Conservation (phyloP, 169 alveolate genomes). For the Cryptosporidium andersoni region DNA sequence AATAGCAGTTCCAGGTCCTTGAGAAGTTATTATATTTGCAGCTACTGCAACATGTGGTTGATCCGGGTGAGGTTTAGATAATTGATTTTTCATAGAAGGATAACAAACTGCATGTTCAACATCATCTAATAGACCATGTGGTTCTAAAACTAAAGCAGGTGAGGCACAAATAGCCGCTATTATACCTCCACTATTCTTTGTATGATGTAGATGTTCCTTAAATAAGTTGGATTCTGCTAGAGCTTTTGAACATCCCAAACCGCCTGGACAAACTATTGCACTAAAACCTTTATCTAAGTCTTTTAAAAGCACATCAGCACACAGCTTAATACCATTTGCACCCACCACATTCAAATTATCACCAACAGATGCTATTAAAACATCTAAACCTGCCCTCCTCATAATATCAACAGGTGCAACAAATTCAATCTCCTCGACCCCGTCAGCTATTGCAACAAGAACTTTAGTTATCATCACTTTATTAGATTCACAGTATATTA, state of each 20-base stretch:
- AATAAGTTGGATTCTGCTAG: constrained; percentile 38
- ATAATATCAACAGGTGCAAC: constrained; percentile 78
- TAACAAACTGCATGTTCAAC: constrained; percentile 73
- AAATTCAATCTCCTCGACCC: constrained; percentile 83
- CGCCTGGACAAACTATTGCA: constrained; percentile 85
- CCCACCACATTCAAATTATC: constrained; percentile 48
- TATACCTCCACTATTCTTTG: constrained; percentile 77
- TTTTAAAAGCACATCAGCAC: constrained; percentile 70
- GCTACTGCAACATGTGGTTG: constrained; percentile 67
- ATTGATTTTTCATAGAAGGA: constrained; percentile 69
- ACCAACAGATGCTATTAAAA: constrained; percentile 76
- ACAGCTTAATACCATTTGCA: constrained; percentile 73
- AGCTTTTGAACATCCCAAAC: constrained; percentile 77
- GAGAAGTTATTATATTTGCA: constrained; percentile 73
- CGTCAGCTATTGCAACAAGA: constrained; percentile 78
- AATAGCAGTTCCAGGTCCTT: constrained; percentile 77
- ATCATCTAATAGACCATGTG: constrained; percentile 81
- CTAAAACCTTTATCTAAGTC: constrained; percentile 72
- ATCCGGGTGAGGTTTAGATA: constrained; percentile 25
- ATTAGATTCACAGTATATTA: background rate
- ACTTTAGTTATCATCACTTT: constrained; percentile 67
- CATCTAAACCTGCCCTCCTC: constrained; percentile 81
- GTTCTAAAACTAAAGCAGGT: constrained; percentile 84
- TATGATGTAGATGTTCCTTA: constrained; percentile 73
- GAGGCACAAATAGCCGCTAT: constrained; percentile 88